Conservation (phyloP, 2,329 filamentous ascomycete genomes). For the Cladosporium sphaerospermum region DNA sequence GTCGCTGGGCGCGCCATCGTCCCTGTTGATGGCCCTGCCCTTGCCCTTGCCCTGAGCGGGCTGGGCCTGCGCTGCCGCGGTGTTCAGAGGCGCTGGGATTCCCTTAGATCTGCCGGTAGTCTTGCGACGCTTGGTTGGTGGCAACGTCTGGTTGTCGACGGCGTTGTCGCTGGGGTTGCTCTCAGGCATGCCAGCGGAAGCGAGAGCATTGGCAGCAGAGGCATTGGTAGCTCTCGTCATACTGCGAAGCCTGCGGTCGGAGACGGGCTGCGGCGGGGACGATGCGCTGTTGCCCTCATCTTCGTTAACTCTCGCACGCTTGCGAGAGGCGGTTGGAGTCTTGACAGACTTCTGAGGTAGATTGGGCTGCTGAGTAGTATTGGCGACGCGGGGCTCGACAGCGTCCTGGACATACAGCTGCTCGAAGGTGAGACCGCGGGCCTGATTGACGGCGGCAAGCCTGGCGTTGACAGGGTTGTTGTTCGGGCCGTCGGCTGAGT, state of each 20-base stretch:
- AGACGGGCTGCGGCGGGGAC: too few relatives aligned
- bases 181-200: not conserved
- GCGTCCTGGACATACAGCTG: not conserved
- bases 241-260: too few relatives aligned
- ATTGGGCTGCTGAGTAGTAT: not conserved
- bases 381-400: not conserved
- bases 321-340: not conserved
- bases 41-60: not conserved
- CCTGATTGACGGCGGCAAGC: constrained; percentile 3
- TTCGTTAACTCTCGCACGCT: not conserved
- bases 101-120: not conserved
- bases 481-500: too few relatives aligned
- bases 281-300: not conserved
- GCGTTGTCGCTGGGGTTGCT: not conserved
- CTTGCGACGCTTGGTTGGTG: not conserved
- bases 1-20: not conserved
- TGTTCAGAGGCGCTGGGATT: not conserved
- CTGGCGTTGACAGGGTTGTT: not conserved
- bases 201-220: not conserved
- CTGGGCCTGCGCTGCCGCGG: not conserved
- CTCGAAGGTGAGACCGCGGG: constrained; percentile 3
- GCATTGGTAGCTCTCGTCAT: not conserved
- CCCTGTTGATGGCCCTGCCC: too few relatives aligned
- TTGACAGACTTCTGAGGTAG: not conserved
- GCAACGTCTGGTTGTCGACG: not conserved